Evolutionary conservation across 495 filamentous ascomycete species (phyloP), one percentile per base, ranked within the genome.

Genomic region (Terfezia boudieri): DNA sequence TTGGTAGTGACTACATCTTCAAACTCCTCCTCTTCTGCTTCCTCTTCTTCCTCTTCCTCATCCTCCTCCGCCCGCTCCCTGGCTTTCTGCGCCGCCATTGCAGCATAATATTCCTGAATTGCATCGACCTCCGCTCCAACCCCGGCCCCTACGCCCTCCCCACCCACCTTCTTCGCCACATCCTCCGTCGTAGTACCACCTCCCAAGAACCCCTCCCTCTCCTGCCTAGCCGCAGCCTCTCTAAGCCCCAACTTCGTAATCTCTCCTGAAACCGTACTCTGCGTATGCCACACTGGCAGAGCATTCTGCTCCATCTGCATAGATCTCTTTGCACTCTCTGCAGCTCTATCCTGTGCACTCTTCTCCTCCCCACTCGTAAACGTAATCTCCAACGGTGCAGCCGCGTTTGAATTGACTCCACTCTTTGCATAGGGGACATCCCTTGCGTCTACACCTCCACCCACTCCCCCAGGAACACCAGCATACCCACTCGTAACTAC

Each of bases 241-340:
- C 59, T 64, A 9, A 63, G 50, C 26, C 62, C 54, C 50, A 56
- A 51, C 53, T 56, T 55, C 20, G 67, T 57, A 43, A 59, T 57
- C 16, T 69, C 64, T 64, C 70, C 69, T 6, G 71, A 69, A 46
- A 99, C 84, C 2, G 89, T 94, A 49, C 80, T 86, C 50, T 84
- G 78, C 2, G 82, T 84, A 63, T 94, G 87, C 86, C 92, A 95
- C 10, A 79, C 73, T 0, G 90, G 90, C 38, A 99, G 70, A 5
- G 77, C 78, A 57, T 99, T 99, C 67, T 93, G 83, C 59, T 76
- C 73, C 50, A 83, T 81, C 56, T 89, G 66, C 51, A 76, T 75
- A 53, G 84, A 84, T 60, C 84, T 86, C 53, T 80, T 74, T 49
- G 75, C 75, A 37, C 75, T 73, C 60, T 84, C 84, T 49, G 82